phyloP scores from a whole-genome alignment of 2,329 filamentous ascomycete species.

The Exophiala spinifera region DNA sequence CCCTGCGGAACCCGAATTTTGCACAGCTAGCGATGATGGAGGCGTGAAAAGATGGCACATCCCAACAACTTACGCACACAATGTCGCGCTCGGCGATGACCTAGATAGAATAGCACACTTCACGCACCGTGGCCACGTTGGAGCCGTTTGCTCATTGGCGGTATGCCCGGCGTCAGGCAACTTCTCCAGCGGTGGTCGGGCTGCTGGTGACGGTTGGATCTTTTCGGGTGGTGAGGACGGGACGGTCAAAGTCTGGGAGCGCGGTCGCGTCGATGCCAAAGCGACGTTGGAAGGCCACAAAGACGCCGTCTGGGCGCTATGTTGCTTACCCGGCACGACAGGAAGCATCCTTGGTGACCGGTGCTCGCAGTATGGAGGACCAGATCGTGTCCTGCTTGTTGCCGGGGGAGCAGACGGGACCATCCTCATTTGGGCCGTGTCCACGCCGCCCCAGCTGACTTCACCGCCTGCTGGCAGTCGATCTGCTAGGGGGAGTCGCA shows the following conservation, averaged over 20 bases:
- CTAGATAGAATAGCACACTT: slow-evolving; percentile 91
- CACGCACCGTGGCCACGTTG: slow-evolving; percentile 90
- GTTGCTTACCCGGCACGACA: slow-evolving; percentile 80
- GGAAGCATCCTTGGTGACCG: slow-evolving; percentile 74
- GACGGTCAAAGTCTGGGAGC: slow-evolving; percentile 91
- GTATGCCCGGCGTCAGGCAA: slow-evolving; percentile 84
- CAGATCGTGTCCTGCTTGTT: slow-evolving; percentile 84
- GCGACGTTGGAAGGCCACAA: slow-evolving; percentile 91
- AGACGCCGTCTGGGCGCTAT: slow-evolving; percentile 93
- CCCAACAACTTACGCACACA: slow-evolving; percentile 62
- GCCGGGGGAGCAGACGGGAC: slow-evolving; percentile 89
- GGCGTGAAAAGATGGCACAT: slow-evolving; percentile 97
- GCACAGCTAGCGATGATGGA: slow-evolving; percentile 91
- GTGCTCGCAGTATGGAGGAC: slow-evolving; percentile 68
- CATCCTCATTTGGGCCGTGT: slow-evolving; percentile 92
- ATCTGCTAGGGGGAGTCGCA: slow-evolving; percentile 68
- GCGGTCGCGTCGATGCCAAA: slow-evolving; percentile 90
- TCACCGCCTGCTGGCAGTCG: slow-evolving; percentile 73
- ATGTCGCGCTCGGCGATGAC: slow-evolving; percentile 63
- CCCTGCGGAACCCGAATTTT: slow-evolving; percentile 92
- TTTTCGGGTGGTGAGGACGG: slow-evolving; percentile 96
- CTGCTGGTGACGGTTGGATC: slow-evolving; percentile 92
- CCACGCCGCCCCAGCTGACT: slow-evolving; percentile 78
- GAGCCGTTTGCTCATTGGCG: slow-evolving; percentile 79
- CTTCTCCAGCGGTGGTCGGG: slow-evolving; percentile 83